Conservation (phyloP, 176 grass and related monocot genomes). For the Oryza meridionalis region DNA sequence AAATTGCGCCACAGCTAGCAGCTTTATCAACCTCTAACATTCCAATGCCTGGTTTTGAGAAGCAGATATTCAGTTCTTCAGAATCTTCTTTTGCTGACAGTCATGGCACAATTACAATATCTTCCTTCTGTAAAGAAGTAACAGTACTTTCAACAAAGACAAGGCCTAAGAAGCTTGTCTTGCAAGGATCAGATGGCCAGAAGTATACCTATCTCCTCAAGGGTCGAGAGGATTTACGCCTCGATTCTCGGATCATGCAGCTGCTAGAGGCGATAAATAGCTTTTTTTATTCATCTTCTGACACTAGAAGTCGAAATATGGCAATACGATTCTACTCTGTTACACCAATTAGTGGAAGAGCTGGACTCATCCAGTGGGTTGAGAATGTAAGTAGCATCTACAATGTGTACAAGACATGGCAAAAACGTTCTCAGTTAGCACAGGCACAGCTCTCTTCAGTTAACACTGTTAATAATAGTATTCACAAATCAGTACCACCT, state of each 20-base stretch:
- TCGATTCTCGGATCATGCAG: constrained; percentile 99
- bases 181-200: constrained; percentile 90
- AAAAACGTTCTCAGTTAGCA: constrained; percentile 74
- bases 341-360: constrained; percentile 89
- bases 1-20: constrained; percentile 86
- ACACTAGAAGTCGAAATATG: constrained; percentile 70
- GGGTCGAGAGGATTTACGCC: constrained; percentile 92
- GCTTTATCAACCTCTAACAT: constrained; percentile 82
- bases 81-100: constrained; percentile 49
- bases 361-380: constrained; percentile 96
- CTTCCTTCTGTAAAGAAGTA: constrained; percentile 84
- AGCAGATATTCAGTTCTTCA: constrained; percentile 71
- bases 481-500: constrained; percentile 64
- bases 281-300: constrained; percentile 60
- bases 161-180: constrained; percentile 89
- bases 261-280: constrained; percentile 90
- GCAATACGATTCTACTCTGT: constrained; percentile 87
- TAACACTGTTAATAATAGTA: constrained; percentile 58
- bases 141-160: constrained; percentile 96
- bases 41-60: constrained; percentile 99
- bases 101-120: constrained; percentile 68
- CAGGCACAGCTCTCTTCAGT: constrained; percentile 76
- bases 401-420: constrained; percentile 96
- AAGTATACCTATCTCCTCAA: constrained; percentile 98
- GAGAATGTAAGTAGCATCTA: constrained; percentile 97